These are phyloP conservation scores for Fraxinus baroniana DNA, from an alignment of 305 asterid genomes.

Conservation along the genomic window DNA sequence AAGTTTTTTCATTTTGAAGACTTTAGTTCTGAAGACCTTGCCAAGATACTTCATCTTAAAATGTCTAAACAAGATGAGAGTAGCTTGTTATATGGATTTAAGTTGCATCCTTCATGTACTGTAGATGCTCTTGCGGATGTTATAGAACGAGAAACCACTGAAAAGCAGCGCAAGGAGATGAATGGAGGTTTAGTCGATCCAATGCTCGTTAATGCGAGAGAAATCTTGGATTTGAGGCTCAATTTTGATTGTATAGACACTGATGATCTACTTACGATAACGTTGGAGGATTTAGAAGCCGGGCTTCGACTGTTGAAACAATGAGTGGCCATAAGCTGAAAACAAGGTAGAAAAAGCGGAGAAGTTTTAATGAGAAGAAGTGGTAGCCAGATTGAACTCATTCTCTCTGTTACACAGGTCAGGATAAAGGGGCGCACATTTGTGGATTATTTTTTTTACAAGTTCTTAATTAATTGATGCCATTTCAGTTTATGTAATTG, in stretches of 20 bases:
- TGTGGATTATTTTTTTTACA: not conserved
- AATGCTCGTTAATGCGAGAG: conserved; percentile 54
- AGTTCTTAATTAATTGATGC: not conserved
- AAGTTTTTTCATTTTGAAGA: conserved; percentile 56
- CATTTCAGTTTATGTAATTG: not conserved
- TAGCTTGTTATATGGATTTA: conserved; percentile 47
- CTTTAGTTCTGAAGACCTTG: conserved; percentile 43
- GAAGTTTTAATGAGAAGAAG: conserved; percentile 7
- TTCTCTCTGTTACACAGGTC: conserved; percentile 3
- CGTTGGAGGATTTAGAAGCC: conserved; percentile 46
- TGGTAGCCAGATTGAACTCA: conserved; percentile 10
- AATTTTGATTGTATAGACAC: conserved; percentile 44
- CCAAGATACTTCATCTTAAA: conserved; percentile 45
- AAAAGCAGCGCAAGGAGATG: conserved; percentile 52
- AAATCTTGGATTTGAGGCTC: conserved; percentile 48
- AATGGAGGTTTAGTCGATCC: conserved; percentile 58
- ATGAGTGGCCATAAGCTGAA: conserved; percentile 20
- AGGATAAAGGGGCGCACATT: not conserved
- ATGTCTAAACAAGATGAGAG: conserved; percentile 37
- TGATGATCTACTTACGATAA: conserved; percentile 46
- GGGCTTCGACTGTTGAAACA: conserved; percentile 41
- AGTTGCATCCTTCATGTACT: conserved; percentile 42
- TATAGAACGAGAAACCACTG: conserved; percentile 43
- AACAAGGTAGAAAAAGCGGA: not conserved
- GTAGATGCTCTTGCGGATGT: conserved; percentile 39